Evolutionary conservation across 2,329 filamentous ascomycete genomes (phyloP).

Genomic region (Colletotrichum graminicola): DNA sequence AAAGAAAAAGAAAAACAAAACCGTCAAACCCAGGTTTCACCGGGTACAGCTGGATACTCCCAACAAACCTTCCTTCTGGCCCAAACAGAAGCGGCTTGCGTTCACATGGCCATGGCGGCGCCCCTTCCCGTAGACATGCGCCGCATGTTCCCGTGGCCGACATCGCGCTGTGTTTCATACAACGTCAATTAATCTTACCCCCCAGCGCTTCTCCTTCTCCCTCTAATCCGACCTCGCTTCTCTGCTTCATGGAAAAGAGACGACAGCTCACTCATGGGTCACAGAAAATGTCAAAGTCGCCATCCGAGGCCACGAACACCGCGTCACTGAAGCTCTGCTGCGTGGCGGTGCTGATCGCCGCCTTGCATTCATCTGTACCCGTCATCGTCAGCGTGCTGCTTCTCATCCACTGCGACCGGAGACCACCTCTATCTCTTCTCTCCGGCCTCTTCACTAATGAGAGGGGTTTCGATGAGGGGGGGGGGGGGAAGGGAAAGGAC

Average conservation of each 20-base stretch:
- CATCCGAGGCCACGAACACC: constrained; percentile 55
- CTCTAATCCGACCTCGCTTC: neutral
- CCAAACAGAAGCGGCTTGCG: neutral
- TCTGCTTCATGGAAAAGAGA: neutral
- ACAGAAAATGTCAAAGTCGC: constrained; percentile 62
- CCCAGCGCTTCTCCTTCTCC: no score
- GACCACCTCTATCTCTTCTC: neutral
- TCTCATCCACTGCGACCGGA: neutral
- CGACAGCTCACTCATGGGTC: constrained; percentile 49
- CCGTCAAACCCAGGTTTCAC: constrained; percentile 1
- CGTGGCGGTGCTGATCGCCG: constrained; percentile 48
- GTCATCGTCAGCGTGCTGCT: neutral
- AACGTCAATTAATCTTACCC: neutral
- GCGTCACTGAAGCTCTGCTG: constrained; percentile 44
- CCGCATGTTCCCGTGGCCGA: neutral
- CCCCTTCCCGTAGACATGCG: constrained; percentile 17
- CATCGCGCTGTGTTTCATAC: neutral
- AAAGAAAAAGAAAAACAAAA: neutral
- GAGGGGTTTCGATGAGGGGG: neutral
- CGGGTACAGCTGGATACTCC: constrained; percentile 1
- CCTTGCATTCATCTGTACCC: constrained; percentile 56
- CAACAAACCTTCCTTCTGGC: neutral
- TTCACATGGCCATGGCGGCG: neutral
- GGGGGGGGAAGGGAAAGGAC: no score
- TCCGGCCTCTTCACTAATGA: neutral